Conservation (phyloP, 1,284 basidiomycete species). For the Coniferiporia sulphurascens region DNA sequence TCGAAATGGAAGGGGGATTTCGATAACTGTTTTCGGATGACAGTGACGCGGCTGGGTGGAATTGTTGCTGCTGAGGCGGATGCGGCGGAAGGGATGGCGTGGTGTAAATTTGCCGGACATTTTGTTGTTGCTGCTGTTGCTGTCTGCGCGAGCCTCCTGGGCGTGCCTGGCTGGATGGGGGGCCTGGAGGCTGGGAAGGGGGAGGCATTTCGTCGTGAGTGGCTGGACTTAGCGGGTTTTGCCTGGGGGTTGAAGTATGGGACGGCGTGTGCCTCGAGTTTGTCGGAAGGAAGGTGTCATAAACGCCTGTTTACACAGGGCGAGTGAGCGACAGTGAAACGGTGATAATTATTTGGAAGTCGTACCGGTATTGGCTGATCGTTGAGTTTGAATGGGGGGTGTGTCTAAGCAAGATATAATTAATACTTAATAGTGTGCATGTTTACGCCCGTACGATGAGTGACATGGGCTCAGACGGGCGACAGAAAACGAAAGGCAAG, state of each 20-base stretch:
- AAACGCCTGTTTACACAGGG: slow-evolving; percentile 1
- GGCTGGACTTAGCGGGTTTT: background rate
- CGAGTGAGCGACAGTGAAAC: slow-evolving; percentile 12
- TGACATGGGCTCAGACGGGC: slow-evolving; percentile 11
- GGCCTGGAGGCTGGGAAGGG: background rate
- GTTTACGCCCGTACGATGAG: background rate
- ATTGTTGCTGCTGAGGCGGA: background rate
- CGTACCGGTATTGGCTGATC: background rate
- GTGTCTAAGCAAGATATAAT: background rate
- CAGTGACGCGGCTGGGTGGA: background rate
- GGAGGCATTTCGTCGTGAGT: background rate
- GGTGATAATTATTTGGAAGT: slow-evolving; percentile 1
- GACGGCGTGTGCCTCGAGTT: background rate
- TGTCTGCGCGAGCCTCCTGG: background rate
- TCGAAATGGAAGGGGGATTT: slow-evolving; percentile 4
- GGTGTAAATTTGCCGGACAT: background rate
- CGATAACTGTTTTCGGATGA: slow-evolving; percentile 10
- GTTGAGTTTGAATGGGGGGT: background rate
- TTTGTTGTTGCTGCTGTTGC: background rate
- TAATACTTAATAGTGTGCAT: background rate
- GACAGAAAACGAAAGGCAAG: slow-evolving; percentile 7
- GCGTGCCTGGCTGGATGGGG: slow-evolving; percentile 1
- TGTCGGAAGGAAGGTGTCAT: slow-evolving; percentile 8
- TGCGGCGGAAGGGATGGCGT: background rate
- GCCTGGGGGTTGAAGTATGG: slow-evolving; percentile 7